Evolutionary conservation across 306 rosid species (phyloP).

Genomic region (Hippophae tibetana): DNA sequence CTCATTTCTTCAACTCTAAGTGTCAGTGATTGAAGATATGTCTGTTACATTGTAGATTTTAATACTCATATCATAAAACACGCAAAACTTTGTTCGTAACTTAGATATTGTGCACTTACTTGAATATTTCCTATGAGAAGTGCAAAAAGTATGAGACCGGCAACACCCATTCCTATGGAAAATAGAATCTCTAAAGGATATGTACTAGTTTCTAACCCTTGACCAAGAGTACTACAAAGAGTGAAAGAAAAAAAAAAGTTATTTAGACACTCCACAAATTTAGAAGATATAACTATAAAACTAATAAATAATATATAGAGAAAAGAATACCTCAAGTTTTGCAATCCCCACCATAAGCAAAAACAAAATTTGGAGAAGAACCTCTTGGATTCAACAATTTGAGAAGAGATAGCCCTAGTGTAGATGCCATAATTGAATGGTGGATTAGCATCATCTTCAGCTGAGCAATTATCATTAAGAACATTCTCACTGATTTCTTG

Average conservation of each 20-base stretch:
- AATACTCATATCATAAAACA: not conserved
- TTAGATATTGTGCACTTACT: constrained; percentile 27
- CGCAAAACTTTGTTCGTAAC: too few species aligned
- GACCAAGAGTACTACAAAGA: constrained; percentile 80
- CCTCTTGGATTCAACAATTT: constrained; percentile 39
- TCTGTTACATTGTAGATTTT: constrained; percentile 20
- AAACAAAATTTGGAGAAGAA: constrained; percentile 57
- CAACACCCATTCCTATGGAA: constrained; percentile 61
- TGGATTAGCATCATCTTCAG: constrained; percentile 4
- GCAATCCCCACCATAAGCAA: constrained; percentile 95
- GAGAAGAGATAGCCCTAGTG: constrained; percentile 44
- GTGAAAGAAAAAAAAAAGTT: constrained; percentile 11
- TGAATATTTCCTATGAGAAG: constrained; percentile 91
- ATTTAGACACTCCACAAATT: not conserved
- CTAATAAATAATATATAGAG: not conserved
- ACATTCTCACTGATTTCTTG: constrained; percentile 28
- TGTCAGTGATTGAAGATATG: constrained; percentile 46
- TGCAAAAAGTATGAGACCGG: constrained; percentile 74
- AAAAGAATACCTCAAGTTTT: constrained; percentile 60
- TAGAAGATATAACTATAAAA: too few species aligned
- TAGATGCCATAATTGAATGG: constrained; percentile 71
- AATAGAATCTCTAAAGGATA: constrained; percentile 65
- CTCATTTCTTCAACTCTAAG: constrained; percentile 56
- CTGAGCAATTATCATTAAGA: constrained; percentile 38
- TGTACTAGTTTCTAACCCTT: constrained; percentile 81